Conservation (phyloP, 768 basidiomycete genomes). For the Phylloporus sp. region DNA sequence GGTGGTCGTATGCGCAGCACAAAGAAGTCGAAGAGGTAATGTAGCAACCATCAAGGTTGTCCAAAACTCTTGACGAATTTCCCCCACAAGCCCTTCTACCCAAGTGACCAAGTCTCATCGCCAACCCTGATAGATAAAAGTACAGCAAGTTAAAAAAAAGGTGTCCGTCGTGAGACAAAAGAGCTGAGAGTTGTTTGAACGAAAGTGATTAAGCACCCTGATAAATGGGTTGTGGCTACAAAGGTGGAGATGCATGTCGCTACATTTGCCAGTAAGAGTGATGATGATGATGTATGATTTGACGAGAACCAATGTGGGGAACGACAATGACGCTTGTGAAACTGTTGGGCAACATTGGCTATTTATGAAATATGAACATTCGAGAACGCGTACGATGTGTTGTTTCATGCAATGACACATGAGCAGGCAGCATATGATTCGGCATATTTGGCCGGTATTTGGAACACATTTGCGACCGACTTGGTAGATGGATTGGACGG, state of each 20-base stretch:
- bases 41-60: constrained; percentile 4
- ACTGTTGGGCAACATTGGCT: background rate
- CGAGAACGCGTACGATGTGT: constrained; percentile 10
- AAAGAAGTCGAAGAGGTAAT: background rate
- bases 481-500: background rate
- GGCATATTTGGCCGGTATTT: constrained; percentile 13
- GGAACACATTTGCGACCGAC: background rate
- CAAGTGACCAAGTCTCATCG: background rate
- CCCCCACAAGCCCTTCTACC: background rate
- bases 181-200: constrained; percentile 11
- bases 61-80: constrained; percentile 5
- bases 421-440: background rate
- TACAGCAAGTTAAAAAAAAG: background rate
- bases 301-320: background rate
- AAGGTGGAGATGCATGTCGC: constrained; percentile 1
- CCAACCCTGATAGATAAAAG: constrained; percentile 5
- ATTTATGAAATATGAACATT: background rate
- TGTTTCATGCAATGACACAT: constrained; percentile 20
- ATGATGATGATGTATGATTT: background rate
- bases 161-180: constrained; percentile 18
- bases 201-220: constrained; percentile 12
- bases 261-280: constrained; percentile 1
- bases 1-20: background rate
- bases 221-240: constrained; percentile 6
- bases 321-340: background rate